Evolutionary conservation across 495 filamentous ascomycete genomes (phyloP).

Genomic region (Geopyxis carbonaria): DNA sequence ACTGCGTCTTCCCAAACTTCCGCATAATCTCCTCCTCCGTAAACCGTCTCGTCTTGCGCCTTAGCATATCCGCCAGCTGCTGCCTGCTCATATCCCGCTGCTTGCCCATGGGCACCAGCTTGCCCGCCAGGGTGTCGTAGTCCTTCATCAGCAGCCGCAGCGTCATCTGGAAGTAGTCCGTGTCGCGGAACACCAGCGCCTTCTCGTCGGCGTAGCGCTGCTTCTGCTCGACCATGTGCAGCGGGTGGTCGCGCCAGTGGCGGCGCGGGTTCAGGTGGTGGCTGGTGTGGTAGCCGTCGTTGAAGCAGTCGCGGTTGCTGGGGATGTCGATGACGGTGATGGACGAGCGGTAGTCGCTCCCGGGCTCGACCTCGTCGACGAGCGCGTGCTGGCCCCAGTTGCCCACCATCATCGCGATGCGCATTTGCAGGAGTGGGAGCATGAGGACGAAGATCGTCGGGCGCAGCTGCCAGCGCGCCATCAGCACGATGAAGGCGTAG

Average conservation of each 20-base stretch:
- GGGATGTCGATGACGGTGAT: conserved; percentile 57
- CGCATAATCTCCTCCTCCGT: conserved; percentile 37
- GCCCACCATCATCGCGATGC: conserved; percentile 51
- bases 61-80: conserved; percentile 44
- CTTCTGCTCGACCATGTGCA: conserved; percentile 47
- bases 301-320: conserved; percentile 56
- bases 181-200: conserved; percentile 53
- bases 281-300: conserved; percentile 63
- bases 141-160: conserved; percentile 42
- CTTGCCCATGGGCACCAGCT: conserved; percentile 51
- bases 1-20: conserved; percentile 25
- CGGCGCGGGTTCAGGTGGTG: conserved; percentile 57
- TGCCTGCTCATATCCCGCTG: conserved; percentile 44
- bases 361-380: conserved; percentile 49
- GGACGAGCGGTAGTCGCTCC: conserved; percentile 52
- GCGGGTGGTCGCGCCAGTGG: conserved; percentile 58
- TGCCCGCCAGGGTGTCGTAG: conserved; percentile 43
- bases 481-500: not conserved
- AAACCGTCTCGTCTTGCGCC: conserved; percentile 43
- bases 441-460: conserved; percentile 44
- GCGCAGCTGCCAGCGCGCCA: conserved; percentile 30
- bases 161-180: conserved; percentile 56
- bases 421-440: conserved; percentile 41
- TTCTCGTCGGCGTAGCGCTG: conserved; percentile 38
- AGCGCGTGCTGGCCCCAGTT: conserved; percentile 66